Percentiles rank a stretch among this genome's conserved stretches.
Conservation (phyloP, 768 basidiomycete species). For the Xanthoconium purpureum region DNA sequence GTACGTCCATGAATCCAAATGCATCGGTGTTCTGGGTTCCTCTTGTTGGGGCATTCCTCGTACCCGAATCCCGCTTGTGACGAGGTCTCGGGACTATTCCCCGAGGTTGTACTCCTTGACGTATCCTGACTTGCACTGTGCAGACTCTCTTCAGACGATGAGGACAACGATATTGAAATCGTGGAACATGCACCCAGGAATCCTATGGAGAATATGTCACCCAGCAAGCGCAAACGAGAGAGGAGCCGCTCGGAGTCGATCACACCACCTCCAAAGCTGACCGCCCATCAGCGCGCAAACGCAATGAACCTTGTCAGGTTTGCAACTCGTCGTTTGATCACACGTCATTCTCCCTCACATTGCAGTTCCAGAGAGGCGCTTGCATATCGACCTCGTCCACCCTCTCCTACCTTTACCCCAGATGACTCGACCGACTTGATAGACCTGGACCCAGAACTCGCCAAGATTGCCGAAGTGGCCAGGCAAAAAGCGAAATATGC, state of each 20-base stretch:
- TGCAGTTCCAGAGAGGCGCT: conserved; percentile 44
- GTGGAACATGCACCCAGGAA: conserved; percentile 34
- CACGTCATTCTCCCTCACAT: conserved; percentile 1
- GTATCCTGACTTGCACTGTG: conserved; percentile 7
- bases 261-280: conserved; percentile 69
- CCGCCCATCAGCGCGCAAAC: conserved; percentile 50
- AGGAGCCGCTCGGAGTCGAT: conserved; percentile 69
- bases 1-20: conserved; percentile 31
- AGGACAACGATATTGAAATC: conserved; percentile 45
- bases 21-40: not conserved
- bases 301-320: conserved; percentile 64
- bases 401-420: conserved; percentile 43
- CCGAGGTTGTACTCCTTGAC: conserved; percentile 10
- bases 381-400: conserved; percentile 36
- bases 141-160: conserved; percentile 41
- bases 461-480: conserved; percentile 47
- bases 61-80: not conserved
- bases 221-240: conserved; percentile 43
- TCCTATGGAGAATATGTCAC: conserved; percentile 13
- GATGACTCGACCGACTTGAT: conserved; percentile 51
- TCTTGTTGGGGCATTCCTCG: not conserved
- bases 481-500: conserved; percentile 29
- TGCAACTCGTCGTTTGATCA: conserved; percentile 8
- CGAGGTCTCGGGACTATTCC: conserved; percentile 9
- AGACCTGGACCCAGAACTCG: conserved; percentile 60